Base-by-base conservation (phyloP, 768 basidiomycete genomes). In the Lactifluus subvellereus region DNA sequence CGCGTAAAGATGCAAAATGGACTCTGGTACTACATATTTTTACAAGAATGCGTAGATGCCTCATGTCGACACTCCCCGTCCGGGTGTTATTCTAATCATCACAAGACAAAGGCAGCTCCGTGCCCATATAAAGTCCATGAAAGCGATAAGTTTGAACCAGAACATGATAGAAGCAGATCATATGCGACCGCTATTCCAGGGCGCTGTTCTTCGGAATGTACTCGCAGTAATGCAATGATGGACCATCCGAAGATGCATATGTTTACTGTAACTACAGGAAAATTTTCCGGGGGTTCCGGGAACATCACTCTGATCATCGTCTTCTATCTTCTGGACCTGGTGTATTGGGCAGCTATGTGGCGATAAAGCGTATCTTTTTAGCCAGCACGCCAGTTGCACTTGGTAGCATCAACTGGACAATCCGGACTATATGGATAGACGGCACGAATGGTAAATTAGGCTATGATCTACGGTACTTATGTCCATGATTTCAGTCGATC, bases 401-500 rank as follows among this genome's bases (percentile, higher is more conserved):
- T 53, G 16, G 48, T 42, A 33, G 48, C 30, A 35, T 56, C 54
- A 38, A n/a, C 59, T 37, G 10, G 5, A 45, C 7, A 53, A 13
- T 37, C 27, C 35, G 16, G 50, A n/a, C 55, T 14, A 37, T 18
- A 18, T 10, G 35, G 38, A 53, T 22, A 35, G 9, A 16, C 45
- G 30, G 32, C 13, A 18, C n/a, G 33, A 54, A 55, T 51, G 42
- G 42, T 14, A 40, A 40, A 13, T 13, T 54, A 55, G 43, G 37
- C 22, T 10, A 32, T 45, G 14, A 14, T 42, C 18, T 55, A 59
- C 38, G 14, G 33, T 30, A 40, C 16, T 6, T 40, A 18, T 54
- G n/a, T 53, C 57, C 7, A 27, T 4, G 5, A 43, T 55, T 42
- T 65, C 27, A 84, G 68, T 94, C 91, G 55, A 92, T 83, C 43